These are phyloP conservation scores for Voacanga thouarsii DNA, from an alignment of 257 asterid species.

Conservation along the genomic window DNA sequence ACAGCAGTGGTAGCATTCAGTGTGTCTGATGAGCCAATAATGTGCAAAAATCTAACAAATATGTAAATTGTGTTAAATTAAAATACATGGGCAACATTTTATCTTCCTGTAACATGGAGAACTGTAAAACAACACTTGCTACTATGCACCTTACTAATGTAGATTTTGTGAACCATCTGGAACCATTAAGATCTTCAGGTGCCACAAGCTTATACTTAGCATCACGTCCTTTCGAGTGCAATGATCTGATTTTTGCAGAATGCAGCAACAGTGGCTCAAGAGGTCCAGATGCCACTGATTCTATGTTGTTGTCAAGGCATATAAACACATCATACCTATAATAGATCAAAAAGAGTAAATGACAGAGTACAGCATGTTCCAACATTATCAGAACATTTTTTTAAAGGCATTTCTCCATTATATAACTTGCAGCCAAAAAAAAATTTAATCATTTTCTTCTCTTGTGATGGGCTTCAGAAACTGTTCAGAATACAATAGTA, in stretches of 20 bases:
- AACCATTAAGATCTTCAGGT: slow-evolving; percentile 40
- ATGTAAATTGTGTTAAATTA: slow-evolving; percentile 15
- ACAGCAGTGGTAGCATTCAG: slow-evolving; percentile 42
- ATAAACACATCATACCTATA: slow-evolving; percentile 71
- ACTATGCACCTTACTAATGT: slow-evolving; percentile 57
- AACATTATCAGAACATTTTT: not conserved
- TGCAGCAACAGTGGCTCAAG: slow-evolving; percentile 72
- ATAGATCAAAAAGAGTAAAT: slow-evolving; percentile 9
- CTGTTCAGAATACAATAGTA: not conserved
- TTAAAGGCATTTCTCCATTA: not conserved
- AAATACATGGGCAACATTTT: slow-evolving; percentile 11
- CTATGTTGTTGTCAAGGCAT: slow-evolving; percentile 45
- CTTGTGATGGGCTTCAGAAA: not conserved
- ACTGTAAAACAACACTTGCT: slow-evolving; percentile 22
- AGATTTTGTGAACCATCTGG: slow-evolving; percentile 77
- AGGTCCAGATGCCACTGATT: slow-evolving; percentile 59
- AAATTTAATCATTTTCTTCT: not conserved
- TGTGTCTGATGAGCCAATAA: slow-evolving; percentile 59
- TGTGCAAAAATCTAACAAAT: slow-evolving; percentile 60
- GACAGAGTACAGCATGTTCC: not conserved
- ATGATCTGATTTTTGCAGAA: slow-evolving; percentile 49
- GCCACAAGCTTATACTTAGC: slow-evolving; percentile 47
- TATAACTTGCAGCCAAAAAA: not conserved
- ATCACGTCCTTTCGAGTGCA: slow-evolving; percentile 57
- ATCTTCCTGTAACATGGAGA: slow-evolving; percentile 6